These are phyloP conservation scores for Podila epicladia DNA, from an alignment of 192 early-diverging fungal genomes.

Conservation along the genomic window DNA sequence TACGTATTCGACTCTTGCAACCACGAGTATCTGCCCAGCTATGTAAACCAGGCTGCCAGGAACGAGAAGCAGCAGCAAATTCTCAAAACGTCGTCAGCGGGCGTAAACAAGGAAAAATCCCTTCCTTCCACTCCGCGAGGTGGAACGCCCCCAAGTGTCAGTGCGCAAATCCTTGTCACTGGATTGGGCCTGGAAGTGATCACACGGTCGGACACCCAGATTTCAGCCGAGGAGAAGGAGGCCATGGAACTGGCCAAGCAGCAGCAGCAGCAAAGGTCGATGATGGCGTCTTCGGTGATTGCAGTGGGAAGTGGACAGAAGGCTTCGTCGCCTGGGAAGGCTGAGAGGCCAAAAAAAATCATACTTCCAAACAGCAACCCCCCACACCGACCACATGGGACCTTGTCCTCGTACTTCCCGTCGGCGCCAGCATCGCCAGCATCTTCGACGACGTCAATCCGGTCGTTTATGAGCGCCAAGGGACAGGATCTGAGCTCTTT, in stretches of 20 bases:
- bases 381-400: neutral
- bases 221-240: neutral
- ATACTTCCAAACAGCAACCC: neutral
- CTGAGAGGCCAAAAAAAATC: neutral
- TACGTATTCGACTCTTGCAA: conserved; percentile 30
- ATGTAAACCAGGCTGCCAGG: conserved; percentile 30
- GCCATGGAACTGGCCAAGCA: neutral
- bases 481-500: neutral
- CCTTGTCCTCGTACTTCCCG: neutral
- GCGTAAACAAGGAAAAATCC: neutral
- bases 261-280: conserved; percentile 6
- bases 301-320: neutral
- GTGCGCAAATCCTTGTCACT: neutral
- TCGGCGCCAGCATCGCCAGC: neutral
- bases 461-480: neutral
- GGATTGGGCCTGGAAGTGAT: conserved; percentile 9
- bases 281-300: neutral
- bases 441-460: neutral
- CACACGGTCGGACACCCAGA: conserved; percentile 1
- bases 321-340: neutral
- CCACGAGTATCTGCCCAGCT: conserved; percentile 28
- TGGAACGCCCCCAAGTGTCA: neutral
- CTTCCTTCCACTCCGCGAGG: neutral
- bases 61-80: conserved; percentile 15
- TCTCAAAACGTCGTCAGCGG: neutral